These are phyloP conservation scores for Talaromyces liani DNA, from an alignment of 495 filamentous ascomycete genomes.

Conservation along the genomic window DNA sequence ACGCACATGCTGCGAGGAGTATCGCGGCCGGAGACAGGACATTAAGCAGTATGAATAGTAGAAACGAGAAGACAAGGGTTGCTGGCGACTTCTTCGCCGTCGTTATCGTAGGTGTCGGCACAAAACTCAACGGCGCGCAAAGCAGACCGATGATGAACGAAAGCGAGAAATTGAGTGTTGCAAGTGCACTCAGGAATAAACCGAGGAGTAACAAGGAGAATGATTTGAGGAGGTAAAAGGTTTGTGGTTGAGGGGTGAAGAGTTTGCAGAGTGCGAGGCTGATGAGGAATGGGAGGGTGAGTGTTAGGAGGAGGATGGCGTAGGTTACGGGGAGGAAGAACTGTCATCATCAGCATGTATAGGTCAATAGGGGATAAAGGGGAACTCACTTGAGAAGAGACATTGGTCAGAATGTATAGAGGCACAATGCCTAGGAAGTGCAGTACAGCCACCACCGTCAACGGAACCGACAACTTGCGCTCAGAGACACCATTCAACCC, in stretches of 20 bases:
- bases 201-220: constrained; percentile 90
- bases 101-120: constrained; percentile 20
- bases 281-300: constrained; percentile 50
- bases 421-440: constrained; percentile 79
- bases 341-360: constrained; percentile 29
- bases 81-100: constrained; percentile 9
- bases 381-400: constrained; percentile 52
- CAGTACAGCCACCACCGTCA: constrained; percentile 59
- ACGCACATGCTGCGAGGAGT: constrained; percentile 42
- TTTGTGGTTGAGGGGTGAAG: constrained; percentile 1
- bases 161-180: constrained; percentile 94
- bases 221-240: constrained; percentile 67
- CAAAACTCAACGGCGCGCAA: constrained; percentile 67
- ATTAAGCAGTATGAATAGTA: constrained; percentile 40
- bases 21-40: constrained; percentile 59
- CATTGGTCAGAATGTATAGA: constrained; percentile 79
- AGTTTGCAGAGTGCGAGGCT: constrained; percentile 20
- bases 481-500: constrained; percentile 40
- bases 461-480: constrained; percentile 69
- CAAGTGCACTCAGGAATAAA: constrained; percentile 83
- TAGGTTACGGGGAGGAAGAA: constrained; percentile 42
- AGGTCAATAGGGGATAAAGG: constrained; percentile 3
- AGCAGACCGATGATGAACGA: constrained; percentile 79
- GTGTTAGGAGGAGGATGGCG: constrained; percentile 50
- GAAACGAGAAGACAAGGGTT: constrained; percentile 13